Evolutionary conservation across 306 rosid species (phyloP).

Genomic region (Pterocarpus macrocarpus): DNA sequence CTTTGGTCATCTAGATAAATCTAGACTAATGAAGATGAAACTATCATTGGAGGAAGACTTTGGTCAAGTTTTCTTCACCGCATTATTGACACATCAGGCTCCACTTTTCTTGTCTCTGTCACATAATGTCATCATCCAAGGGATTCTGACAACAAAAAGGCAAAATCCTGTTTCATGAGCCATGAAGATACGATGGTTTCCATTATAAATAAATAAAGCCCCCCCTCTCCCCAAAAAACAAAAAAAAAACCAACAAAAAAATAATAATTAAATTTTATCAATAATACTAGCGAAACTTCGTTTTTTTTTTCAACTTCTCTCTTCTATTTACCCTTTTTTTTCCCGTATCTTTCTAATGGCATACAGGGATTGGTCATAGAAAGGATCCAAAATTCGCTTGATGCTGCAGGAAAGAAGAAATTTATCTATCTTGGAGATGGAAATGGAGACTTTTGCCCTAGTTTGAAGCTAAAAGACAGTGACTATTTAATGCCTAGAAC

Average conservation of each 20-base stretch:
- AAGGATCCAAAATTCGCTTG: constrained; percentile 53
- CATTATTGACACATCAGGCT: background rate
- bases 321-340: background rate
- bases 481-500: constrained; percentile 70
- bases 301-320: background rate
- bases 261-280: background rate
- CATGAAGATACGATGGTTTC: background rate
- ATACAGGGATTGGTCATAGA: constrained; percentile 63
- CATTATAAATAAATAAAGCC: background rate
- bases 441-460: constrained; percentile 68
- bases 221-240: background rate
- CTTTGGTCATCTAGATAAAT: background rate
- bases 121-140: background rate
- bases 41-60: background rate
- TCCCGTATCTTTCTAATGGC: background rate
- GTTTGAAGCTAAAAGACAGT: constrained; percentile 67
- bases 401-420: constrained; percentile 52
- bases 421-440: constrained; percentile 77
- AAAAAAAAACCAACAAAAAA: background rate
- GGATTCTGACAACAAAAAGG: background rate
- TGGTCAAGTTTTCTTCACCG: background rate
- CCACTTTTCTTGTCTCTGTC: constrained; percentile 14
- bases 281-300: background rate
- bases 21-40: background rate
- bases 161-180: constrained; percentile 2